phyloP scores from a whole-genome alignment of 139 green algal species.

The Auxenochlorella protothecoides region DNA sequence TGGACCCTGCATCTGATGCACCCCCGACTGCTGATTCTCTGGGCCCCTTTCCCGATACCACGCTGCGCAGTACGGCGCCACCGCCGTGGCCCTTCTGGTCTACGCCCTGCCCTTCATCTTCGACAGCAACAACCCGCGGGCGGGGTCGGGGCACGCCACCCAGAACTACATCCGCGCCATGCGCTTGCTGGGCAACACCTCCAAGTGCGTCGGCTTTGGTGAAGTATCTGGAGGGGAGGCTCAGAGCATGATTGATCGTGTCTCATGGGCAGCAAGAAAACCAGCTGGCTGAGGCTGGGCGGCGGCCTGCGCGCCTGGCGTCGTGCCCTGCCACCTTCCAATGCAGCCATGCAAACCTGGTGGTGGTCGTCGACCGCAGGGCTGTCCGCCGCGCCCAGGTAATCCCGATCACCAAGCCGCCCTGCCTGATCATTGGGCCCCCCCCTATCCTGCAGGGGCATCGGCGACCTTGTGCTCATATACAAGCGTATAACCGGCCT shows the following conservation, averaged over 20 bases:
- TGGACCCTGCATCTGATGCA: background rate
- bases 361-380: too few relatives aligned
- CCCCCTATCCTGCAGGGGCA: slow-evolving; percentile 29
- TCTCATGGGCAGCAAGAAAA: too few relatives aligned
- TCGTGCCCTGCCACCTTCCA: too few relatives aligned
- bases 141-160: background rate
- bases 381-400: too few relatives aligned
- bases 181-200: slow-evolving; percentile 80
- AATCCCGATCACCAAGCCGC: too few relatives aligned
- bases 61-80: slow-evolving; percentile 40
- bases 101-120: slow-evolving; percentile 58
- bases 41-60: background rate
- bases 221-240: too few relatives aligned
- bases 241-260: too few relatives aligned
- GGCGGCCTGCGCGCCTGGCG: too few relatives aligned
- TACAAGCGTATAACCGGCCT: slow-evolving; percentile 91
- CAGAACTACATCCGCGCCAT: slow-evolving; percentile 75
- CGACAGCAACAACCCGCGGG: background rate
- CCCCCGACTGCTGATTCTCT: too few relatives aligned
- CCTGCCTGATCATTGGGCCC: too few relatives aligned
- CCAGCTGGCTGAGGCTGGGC: too few relatives aligned
- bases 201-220: slow-evolving; percentile 19
- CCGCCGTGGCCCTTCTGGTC: slow-evolving; percentile 65
- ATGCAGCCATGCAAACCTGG: too few relatives aligned
- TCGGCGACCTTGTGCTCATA: slow-evolving; percentile 90